These are phyloP conservation scores for Rossbeevera mucosa DNA, from an alignment of 768 basidiomycete species.

Conservation along the genomic window DNA sequence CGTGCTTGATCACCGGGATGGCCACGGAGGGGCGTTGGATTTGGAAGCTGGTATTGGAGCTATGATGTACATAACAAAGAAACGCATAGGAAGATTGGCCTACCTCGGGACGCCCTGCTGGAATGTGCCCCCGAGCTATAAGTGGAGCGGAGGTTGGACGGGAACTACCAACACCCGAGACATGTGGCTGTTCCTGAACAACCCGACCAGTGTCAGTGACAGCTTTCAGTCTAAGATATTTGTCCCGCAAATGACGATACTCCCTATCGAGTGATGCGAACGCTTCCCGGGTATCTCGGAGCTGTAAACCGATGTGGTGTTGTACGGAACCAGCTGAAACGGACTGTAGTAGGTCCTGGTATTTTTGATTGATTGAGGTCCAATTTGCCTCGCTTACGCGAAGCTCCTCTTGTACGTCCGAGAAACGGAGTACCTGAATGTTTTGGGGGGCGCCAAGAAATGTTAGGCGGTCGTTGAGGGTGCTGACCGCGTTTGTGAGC, in stretches of 20 bases:
- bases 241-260: conserved; percentile 17
- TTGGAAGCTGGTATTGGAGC: background rate
- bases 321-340: conserved; percentile 11
- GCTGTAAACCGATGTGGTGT: conserved; percentile 16
- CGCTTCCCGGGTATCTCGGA: conserved; percentile 16
- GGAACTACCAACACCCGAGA: background rate
- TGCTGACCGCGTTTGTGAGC: conserved; percentile 26
- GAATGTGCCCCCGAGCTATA: conserved; percentile 3
- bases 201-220: conserved; percentile 1
- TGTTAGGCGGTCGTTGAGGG: conserved; percentile 30
- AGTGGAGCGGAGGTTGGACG: background rate
- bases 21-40: background rate
- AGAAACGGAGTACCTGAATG: conserved; percentile 14
- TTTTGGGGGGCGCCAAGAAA: conserved; percentile 16
- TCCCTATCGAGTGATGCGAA: conserved; percentile 21
- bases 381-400: conserved; percentile 19
- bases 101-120: conserved; percentile 12
- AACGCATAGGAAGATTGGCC: background rate
- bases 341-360: conserved; percentile 23
- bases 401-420: conserved; percentile 26
- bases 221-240: conserved; percentile 17
- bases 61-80: background rate
- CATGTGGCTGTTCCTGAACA: conserved; percentile 8
- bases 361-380: conserved; percentile 15
- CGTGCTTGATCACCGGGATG: conserved; percentile 1